phyloP scores from a whole-genome alignment of 164 flowering plant genomes.

The Nymphaea thermarum region DNA sequence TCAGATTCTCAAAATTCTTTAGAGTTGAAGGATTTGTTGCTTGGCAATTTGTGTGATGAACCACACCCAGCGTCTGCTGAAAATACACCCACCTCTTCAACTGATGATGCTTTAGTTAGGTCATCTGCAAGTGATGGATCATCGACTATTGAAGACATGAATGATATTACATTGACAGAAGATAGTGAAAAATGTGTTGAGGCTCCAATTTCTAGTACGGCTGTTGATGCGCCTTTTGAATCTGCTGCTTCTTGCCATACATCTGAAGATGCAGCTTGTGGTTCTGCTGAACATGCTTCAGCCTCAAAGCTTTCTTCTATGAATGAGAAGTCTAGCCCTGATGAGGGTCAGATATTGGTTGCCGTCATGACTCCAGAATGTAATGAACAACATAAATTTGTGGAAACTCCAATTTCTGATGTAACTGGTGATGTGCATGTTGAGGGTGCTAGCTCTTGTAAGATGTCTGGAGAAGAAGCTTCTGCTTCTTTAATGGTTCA shows the following conservation, averaged over 20 bases:
- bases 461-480: neutral
- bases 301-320: neutral
- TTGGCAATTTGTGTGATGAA: neutral
- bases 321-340: neutral
- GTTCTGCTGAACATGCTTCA: neutral
- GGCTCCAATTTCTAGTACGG: neutral
- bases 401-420: neutral
- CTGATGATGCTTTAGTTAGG: constrained; percentile 25
- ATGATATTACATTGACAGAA: neutral
- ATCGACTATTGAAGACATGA: constrained; percentile 10
- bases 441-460: neutral
- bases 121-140: constrained; percentile 13
- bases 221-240: neutral
- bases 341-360: neutral
- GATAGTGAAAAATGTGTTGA: neutral
- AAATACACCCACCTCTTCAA: constrained; percentile 6
- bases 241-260: neutral
- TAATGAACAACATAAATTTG: neutral
- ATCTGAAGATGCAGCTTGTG: neutral
- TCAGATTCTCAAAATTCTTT: neutral
- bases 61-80: neutral
- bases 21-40: neutral
- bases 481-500: neutral
- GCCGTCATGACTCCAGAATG: neutral
- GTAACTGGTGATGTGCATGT: neutral